Percentiles rank a stretch among this genome's conserved stretches.
phyloP scores from a whole-genome alignment of 148 eudicot species.

The Vaccinium darrowii region DNA sequence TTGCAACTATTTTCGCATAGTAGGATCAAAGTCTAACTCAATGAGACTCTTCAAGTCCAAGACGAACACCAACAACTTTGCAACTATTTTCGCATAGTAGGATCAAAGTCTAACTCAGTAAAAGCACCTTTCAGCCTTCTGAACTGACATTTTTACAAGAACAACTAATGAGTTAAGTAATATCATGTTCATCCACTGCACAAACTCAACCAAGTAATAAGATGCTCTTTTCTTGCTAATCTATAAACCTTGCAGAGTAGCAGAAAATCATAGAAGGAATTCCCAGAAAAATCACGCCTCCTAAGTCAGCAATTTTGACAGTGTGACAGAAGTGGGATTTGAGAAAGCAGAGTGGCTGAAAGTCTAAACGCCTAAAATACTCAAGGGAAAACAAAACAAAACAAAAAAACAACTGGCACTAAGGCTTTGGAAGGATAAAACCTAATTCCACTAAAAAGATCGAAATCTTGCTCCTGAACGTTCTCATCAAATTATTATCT shows the following conservation, averaged over 20 bases:
- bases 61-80: not conserved
- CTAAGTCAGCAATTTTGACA: too few relatives aligned
- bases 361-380: not conserved
- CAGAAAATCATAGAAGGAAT: too few relatives aligned
- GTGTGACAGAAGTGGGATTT: not conserved
- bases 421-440: not conserved
- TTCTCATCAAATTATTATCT: not conserved
- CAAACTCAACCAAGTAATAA: too few relatives aligned
- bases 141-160: not conserved
- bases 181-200: too few relatives aligned
- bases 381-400: not conserved
- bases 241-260: too few relatives aligned
- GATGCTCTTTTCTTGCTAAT: too few relatives aligned
- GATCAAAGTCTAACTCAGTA: not conserved
- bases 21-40: not conserved
- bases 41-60: not conserved
- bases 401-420: not conserved
- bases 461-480: not conserved
- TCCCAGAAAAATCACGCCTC: too few relatives aligned
- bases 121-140: not conserved
- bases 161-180: not conserved
- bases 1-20: not conserved
- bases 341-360: not conserved
- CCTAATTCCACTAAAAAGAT: not conserved
- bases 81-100: not conserved